Base-by-base conservation (phyloP, 768 basidiomycete species). In the Calocybe gangraenosa region DNA sequence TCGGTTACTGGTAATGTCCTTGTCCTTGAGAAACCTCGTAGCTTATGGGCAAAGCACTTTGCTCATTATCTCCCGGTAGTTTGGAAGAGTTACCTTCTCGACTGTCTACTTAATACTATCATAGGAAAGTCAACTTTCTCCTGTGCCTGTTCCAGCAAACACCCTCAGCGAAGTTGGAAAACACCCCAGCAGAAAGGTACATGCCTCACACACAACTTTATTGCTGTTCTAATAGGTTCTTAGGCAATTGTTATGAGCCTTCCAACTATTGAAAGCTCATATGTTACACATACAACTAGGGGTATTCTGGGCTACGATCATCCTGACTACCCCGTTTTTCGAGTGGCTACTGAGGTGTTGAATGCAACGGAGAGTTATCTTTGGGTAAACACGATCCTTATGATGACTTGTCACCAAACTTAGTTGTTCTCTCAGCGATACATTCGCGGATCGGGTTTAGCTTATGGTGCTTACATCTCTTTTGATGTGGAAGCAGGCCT, bases 291-390 rank as follows among this genome's bases (percentile, higher is more conserved):
- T 59, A 82, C 81, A 7, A 76, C 88, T 0, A 90, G 84, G 59
- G 82, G 85, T 21, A 83, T 93, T 31, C 71, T 74, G 58, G 88
- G 91, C 19, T 93, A 86, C 61, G 65, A 80, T 44, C 84, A 95
- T 58, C 80, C 84, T 5, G 91, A 94, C 49, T 84, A 84, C 55
- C 84, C 95, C 2, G 85, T 84, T n/a, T 66, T 95, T 20, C 77
- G 84, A 17, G 77, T 98, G n/a, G 83, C 93, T 3, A 66, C 82
- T 2, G 88, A 94, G 53, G 81, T 92, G 13, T 70, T 99, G 40
- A 96, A 96, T 54, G 94, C 92, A 10, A 82, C 91, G 8, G 96
- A 98, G 69, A 88, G 91, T 52, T 96, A 84, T 61, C 79, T 97
- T 46, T 98, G 95, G 95, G 89, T 91, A 64, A 30, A 63, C n/a